Conservation (phyloP, 2,329 filamentous ascomycete species). For the Pseudogymnoascus verrucosus region DNA sequence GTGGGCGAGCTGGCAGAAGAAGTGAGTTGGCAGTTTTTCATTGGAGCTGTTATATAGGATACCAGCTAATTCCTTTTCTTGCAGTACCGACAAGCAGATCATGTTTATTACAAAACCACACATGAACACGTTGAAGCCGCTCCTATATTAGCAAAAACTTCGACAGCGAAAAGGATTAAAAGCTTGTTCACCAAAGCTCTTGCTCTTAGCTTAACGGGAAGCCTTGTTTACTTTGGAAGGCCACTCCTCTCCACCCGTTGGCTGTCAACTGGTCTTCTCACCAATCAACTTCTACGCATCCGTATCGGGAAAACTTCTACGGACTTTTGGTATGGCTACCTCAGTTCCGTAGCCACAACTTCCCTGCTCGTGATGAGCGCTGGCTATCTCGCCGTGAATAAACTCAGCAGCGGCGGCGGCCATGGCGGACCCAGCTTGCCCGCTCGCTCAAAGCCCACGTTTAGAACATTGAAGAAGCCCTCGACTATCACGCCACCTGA, state of each 20-base stretch:
- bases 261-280: background rate
- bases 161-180: background rate
- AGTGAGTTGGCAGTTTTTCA: background rate
- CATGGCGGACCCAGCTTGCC: slow-evolving; percentile 37
- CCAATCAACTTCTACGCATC: background rate
- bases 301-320: background rate
- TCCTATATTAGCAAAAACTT: background rate
- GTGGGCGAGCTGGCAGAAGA: background rate
- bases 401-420: slow-evolving; percentile 16
- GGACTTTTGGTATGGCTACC: background rate
- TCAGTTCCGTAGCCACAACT: background rate
- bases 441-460: slow-evolving; percentile 32
- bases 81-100: background rate
- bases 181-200: background rate
- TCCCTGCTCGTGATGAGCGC: background rate
- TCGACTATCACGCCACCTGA: background rate
- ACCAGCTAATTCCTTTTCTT: background rate
- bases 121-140: background rate
- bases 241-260: background rate
- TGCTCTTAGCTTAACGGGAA: background rate
- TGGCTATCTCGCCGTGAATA: background rate
- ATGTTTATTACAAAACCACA: background rate
- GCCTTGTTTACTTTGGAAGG: background rate
- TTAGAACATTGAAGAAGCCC: background rate
- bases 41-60: background rate